Evolutionary conservation across 1,139 yeast species (phyloP), one percentile per base, ranked within the genome.

Genomic region (Geotrichum australiense): DNA sequence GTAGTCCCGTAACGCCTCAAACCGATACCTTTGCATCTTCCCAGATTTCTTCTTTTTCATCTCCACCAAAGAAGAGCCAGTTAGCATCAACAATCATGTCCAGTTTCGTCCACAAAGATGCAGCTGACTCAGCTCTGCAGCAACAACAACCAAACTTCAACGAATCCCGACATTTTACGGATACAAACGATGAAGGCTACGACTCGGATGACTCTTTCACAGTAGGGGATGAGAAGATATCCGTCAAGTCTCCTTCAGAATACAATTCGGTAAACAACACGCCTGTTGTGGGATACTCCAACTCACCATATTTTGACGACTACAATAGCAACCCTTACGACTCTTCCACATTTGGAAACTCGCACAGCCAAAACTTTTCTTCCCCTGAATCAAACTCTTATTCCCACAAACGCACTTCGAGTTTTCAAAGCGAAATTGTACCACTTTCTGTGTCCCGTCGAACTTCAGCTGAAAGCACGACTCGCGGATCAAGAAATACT

Each of bases 71-170:
- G 14, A 39, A 36, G 36, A 38, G 41, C 16, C 39, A 37, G 5
- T 31, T 45, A 21, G 47, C 47, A 4, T 45, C 47, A 8, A 41
- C 43, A 28, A 45, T 45, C 31, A 45, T 45, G 47, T 45, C 47
- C 4, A 38, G 37, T 25, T 34, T 38, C 22, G 42, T 32, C 14
- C 38, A 25, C 7, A 20, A 20, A 19, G 4, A 20, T 15, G 11
- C 23, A 4, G 6, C 18, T 14, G 12, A 18, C 11, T 29, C 16
- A 26, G 29, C 24, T 12, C 41, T 20, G 36, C 33, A 16, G 12
- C 32, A 25, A 11, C 30, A 27, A 14, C 39, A 16, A 22, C 30
- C 15, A 12, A 28, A 32, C 22, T 16, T 28, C 15, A 23, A 18
- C n/a, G 33, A 29, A 4, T n/a, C n/a, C n/a, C n/a, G n/a, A n/a